These are phyloP conservation scores for Exophiala sideris DNA, from an alignment of 2,329 filamentous ascomycete genomes.

Conservation along the genomic window DNA sequence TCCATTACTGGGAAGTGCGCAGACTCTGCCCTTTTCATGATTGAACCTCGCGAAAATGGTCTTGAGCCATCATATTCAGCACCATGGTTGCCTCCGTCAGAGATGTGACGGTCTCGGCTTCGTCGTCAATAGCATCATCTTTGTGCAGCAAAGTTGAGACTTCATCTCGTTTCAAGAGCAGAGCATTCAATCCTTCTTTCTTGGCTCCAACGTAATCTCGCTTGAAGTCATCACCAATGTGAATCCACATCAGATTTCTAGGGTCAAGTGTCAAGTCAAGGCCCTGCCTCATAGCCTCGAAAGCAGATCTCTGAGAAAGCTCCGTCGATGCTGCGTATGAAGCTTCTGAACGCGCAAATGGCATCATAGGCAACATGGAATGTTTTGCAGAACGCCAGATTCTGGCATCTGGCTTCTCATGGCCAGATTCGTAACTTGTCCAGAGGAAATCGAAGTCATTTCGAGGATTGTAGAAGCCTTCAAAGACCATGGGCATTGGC, in stretches of 20 bases:
- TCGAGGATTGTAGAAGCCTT: conserved; percentile 8
- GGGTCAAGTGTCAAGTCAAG: conserved; percentile 1
- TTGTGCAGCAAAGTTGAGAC: not conserved
- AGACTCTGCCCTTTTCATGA: not conserved
- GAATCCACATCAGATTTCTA: conserved; percentile 29
- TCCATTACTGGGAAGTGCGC: too few species aligned
- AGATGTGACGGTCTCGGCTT: conserved; percentile 14
- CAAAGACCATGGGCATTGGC: conserved; percentile 3
- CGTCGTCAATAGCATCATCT: not conserved
- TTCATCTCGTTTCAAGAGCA: conserved; percentile 32
- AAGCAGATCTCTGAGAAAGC: not conserved
- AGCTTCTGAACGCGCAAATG: conserved; percentile 15
- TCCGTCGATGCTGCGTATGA: not conserved
- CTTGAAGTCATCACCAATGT: conserved; percentile 45
- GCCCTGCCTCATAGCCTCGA: conserved; percentile 14
- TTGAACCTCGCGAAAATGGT: not conserved
- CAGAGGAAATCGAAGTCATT: conserved; percentile 44
- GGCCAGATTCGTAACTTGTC: conserved; percentile 46
- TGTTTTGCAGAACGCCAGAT: conserved; percentile 40
- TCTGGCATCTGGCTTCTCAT: conserved; percentile 41
- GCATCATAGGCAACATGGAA: conserved; percentile 13
- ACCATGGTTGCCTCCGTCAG: conserved; percentile 20
- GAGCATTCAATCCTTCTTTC: conserved; percentile 39
- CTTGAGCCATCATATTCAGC: conserved; percentile 20
- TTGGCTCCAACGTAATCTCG: conserved; percentile 42